These are phyloP conservation scores for Talaromyces proteolyticus DNA, from an alignment of 495 filamentous ascomycete species.

Conservation along the genomic window DNA sequence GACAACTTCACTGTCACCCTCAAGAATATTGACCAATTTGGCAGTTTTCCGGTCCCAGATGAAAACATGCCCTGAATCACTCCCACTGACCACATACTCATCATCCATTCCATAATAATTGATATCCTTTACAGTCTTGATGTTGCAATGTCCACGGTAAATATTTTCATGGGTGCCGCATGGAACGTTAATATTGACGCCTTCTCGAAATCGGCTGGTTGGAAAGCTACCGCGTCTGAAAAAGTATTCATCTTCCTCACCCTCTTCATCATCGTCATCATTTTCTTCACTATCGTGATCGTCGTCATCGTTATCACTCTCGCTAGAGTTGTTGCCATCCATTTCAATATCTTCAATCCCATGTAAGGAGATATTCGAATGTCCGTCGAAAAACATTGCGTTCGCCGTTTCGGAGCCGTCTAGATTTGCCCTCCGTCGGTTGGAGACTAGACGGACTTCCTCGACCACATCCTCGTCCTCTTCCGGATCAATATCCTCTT, in stretches of 20 bases:
- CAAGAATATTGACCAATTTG: slow-evolving; percentile 60
- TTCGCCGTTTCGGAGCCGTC: neutral
- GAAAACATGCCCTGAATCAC: slow-evolving; percentile 64
- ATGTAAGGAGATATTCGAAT: slow-evolving; percentile 5
- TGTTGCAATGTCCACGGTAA: slow-evolving; percentile 67
- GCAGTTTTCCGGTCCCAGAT: slow-evolving; percentile 65
- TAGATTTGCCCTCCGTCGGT: neutral
- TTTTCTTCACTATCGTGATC: slow-evolving; percentile 18
- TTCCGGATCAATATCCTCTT: slow-evolving; percentile 37
- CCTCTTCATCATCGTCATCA: slow-evolving; percentile 28
- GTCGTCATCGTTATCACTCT: slow-evolving; percentile 21
- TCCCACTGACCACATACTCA: slow-evolving; percentile 69
- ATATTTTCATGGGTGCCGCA: slow-evolving; percentile 50
- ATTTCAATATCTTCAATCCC: slow-evolving; percentile 16
- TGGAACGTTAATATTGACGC: slow-evolving; percentile 49
- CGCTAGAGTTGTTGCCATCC: slow-evolving; percentile 12
- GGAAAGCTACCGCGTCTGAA: slow-evolving; percentile 15
- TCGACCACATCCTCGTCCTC: slow-evolving; percentile 34
- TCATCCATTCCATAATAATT: slow-evolving; percentile 69
- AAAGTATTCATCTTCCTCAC: slow-evolving; percentile 16
- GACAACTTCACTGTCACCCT: slow-evolving; percentile 67
- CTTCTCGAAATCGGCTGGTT: slow-evolving; percentile 19
- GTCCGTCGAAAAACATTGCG: neutral
- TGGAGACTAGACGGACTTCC: slow-evolving; percentile 17
- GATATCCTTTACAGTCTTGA: slow-evolving; percentile 70